Conservation (phyloP, 2,329 filamentous ascomycete species). For the Arthrobotrys conoides region DNA sequence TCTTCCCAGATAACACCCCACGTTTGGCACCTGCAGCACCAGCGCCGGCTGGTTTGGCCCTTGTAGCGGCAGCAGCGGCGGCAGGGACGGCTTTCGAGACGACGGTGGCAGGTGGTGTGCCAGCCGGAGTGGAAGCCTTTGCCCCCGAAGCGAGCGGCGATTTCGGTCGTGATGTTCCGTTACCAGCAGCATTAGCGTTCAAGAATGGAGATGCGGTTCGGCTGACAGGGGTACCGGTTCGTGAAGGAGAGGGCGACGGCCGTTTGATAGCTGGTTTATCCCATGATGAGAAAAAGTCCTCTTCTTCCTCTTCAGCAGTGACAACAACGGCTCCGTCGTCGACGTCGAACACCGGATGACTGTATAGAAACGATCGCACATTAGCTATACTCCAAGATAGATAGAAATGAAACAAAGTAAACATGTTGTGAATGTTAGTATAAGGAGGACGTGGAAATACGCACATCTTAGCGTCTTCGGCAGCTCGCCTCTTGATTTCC, state of each 20-base stretch:
- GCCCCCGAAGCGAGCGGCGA: slow-evolving; percentile 81
- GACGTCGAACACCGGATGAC: slow-evolving; percentile 87
- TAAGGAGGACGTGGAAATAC: slow-evolving; percentile 65
- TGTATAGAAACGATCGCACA: slow-evolving; percentile 66
- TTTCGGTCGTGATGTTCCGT: slow-evolving; percentile 80
- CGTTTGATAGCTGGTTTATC: slow-evolving; percentile 98
- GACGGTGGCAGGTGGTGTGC: slow-evolving; percentile 71
- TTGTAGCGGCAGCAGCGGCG: slow-evolving; percentile 81
- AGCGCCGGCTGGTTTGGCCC: slow-evolving; percentile 75
- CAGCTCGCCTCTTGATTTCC: slow-evolving; percentile 87
- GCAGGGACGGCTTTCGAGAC: slow-evolving; percentile 75
- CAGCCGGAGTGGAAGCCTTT: slow-evolving; percentile 69
- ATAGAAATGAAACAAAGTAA: not conserved
- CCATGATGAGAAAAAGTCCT: slow-evolving; percentile 99
- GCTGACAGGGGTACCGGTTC: slow-evolving; percentile 85
- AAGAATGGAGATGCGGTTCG: slow-evolving; percentile 93
- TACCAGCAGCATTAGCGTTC: slow-evolving; percentile 76
- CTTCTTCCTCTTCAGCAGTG: slow-evolving; percentile 85
- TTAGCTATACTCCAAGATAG: not conserved
- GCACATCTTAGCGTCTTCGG: slow-evolving; percentile 86
- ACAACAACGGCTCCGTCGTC: slow-evolving; percentile 76
- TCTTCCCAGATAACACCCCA: slow-evolving; percentile 88
- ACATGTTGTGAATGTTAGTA: no score
- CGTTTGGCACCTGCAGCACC: slow-evolving; percentile 75
- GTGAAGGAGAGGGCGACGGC: slow-evolving; percentile 91